Conservation (phyloP, 129 eudicot genomes). For the Artemisia annua region DNA sequence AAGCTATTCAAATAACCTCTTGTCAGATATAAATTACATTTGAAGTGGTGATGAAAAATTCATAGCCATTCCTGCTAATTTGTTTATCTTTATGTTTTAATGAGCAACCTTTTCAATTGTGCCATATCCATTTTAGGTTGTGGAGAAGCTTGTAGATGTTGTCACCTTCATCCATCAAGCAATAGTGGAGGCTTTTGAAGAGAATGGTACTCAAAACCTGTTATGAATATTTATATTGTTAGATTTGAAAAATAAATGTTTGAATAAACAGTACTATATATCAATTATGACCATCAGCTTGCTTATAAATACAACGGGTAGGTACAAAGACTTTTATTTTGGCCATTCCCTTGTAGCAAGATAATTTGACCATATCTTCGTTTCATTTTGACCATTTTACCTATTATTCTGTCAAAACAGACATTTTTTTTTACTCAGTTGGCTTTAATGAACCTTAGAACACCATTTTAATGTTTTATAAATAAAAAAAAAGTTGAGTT, state of each 20-base stretch:
- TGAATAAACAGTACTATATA: neutral
- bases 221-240: neutral
- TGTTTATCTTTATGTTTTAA: neutral
- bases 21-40: neutral
- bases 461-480: no score
- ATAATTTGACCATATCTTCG: neutral
- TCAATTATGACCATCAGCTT: neutral
- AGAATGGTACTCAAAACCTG: slow-evolving; percentile 48
- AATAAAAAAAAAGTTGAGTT: neutral
- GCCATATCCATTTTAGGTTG: slow-evolving; percentile 43
- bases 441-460: no score
- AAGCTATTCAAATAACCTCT: neutral
- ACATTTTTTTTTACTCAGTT: no score
- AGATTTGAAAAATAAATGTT: neutral
- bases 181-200: slow-evolving; percentile 75
- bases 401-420: no score
- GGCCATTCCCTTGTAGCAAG: neutral
- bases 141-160: slow-evolving; percentile 92
- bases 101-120: neutral
- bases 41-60: neutral
- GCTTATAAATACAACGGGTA: neutral
- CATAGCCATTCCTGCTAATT: slow-evolving; percentile 2
- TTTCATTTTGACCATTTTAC: neutral
- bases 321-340: neutral
- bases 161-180: slow-evolving; percentile 86